Percentiles rank a stretch among this genome's conserved stretches.
Conservation (phyloP, 176 grass and related monocot genomes). For the Raddia guianensis region DNA sequence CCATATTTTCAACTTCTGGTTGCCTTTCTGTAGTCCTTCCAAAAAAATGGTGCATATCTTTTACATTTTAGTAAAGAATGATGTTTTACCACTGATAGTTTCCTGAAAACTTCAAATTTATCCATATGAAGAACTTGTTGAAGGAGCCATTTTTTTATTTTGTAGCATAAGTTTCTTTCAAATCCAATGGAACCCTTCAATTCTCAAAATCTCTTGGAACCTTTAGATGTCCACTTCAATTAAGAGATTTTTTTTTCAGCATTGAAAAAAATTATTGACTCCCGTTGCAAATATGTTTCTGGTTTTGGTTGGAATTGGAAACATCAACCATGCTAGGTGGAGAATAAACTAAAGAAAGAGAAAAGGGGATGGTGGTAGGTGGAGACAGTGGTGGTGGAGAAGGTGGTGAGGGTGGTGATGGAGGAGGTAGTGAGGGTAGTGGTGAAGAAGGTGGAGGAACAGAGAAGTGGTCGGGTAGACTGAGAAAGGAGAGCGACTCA, state of each 20-base stretch:
- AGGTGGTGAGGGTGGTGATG: too few species aligned
- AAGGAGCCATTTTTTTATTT: not conserved
- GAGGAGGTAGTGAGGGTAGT: too few species aligned
- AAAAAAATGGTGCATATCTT: slow-evolving; percentile 14
- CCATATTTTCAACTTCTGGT: slow-evolving; percentile 13
- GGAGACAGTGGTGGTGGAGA: too few species aligned
- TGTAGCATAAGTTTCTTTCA: not conserved
- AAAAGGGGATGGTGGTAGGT: too few species aligned
- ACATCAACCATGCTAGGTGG: not conserved
- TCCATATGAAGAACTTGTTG: not conserved
- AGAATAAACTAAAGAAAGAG: too few species aligned
- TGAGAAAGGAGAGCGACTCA: too few species aligned
- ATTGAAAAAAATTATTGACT: not conserved
- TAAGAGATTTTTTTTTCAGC: not conserved
- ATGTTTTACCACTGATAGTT: not conserved
- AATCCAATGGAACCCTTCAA: not conserved
- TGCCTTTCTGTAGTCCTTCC: slow-evolving; percentile 15
- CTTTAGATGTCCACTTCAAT: not conserved
- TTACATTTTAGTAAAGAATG: not conserved
- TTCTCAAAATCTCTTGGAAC: slow-evolving; percentile 2
- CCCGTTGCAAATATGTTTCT: not conserved
- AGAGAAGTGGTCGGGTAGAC: too few species aligned
- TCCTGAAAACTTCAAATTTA: not conserved
- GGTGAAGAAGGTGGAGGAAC: too few species aligned
- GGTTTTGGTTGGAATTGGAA: slow-evolving; percentile 27